These are phyloP conservation scores for Plicaturopsis crispa DNA, from an alignment of 768 basidiomycete genomes.

Conservation along the genomic window DNA sequence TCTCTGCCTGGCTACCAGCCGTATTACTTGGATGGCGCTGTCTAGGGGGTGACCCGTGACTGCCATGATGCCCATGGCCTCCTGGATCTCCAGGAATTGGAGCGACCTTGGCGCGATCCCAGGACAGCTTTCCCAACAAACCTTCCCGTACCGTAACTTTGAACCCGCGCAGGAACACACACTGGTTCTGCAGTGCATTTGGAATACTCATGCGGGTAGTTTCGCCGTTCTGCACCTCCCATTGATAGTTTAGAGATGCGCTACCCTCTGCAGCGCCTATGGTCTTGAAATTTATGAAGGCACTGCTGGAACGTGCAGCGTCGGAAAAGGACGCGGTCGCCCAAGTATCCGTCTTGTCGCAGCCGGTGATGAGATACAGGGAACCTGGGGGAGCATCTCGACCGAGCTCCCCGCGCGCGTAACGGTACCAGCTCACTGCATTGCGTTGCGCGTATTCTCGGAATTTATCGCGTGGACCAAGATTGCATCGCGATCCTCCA, in stretches of 20 bases:
- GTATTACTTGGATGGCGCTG: no score
- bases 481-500: constrained; percentile 6
- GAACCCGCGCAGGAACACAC: constrained; percentile 11
- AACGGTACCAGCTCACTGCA: constrained; percentile 12
- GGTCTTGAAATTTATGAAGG: constrained; percentile 7
- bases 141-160: constrained; percentile 9
- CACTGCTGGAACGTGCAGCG: constrained; percentile 1
- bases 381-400: constrained; percentile 8
- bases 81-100: no score
- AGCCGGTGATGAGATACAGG: constrained; percentile 14
- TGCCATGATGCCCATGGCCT: no score
- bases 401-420: constrained; percentile 4
- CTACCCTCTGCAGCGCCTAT: constrained; percentile 2
- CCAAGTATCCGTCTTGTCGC: constrained; percentile 11
- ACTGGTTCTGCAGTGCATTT: constrained; percentile 9
- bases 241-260: constrained; percentile 8
- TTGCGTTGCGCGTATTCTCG: constrained; percentile 7
- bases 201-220: no score
- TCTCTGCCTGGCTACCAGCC: no score
- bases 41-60: no score
- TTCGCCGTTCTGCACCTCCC: no score
- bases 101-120: no score
- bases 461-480: constrained; percentile 2
- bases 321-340: constrained; percentile 10
- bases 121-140: not conserved